These are phyloP conservation scores for Globisporangium irregulare DNA, from an alignment of 352 stramenopile genomes.

Conservation along the genomic window DNA sequence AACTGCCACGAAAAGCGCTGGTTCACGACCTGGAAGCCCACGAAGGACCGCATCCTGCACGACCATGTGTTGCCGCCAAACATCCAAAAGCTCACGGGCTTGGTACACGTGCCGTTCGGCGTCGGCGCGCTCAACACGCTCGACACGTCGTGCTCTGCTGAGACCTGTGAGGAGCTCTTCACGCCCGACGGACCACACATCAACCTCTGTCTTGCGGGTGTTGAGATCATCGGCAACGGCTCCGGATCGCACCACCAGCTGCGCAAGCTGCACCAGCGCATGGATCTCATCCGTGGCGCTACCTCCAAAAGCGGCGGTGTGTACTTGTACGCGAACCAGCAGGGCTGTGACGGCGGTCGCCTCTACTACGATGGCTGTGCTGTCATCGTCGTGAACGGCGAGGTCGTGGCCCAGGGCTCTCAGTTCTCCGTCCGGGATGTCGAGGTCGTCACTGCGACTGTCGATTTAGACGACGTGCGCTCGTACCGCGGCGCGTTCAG, in stretches of 20 bases:
- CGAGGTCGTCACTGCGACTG: constrained; percentile 94
- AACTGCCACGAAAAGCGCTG: constrained; percentile 98
- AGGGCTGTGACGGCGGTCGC: constrained; percentile 96
- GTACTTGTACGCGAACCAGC: constrained; percentile 98
- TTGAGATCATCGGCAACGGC: constrained; percentile 98
- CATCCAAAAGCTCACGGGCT: constrained; percentile 80
- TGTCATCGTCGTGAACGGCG: constrained; percentile 96
- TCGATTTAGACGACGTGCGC: constrained; percentile 98
- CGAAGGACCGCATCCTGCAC: constrained; percentile 48
- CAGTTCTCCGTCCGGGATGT: constrained; percentile 98
- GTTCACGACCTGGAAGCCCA: constrained; percentile 85
- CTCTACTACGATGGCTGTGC: constrained; percentile 98
- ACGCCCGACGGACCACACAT: constrained; percentile 96
- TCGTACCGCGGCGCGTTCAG: constrained; percentile 93
- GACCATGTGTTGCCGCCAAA: constrained; percentile 77
- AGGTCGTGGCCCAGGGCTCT: constrained; percentile 93
- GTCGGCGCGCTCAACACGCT: constrained; percentile 76
- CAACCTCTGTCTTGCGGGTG: constrained; percentile 89
- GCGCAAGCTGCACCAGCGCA: constrained; percentile 90
- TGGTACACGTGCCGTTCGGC: constrained; percentile 81
- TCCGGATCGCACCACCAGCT: constrained; percentile 97
- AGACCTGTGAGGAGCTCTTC: constrained; percentile 99
- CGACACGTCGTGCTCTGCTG: constrained; percentile 88
- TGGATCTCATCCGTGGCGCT: constrained; percentile 90
- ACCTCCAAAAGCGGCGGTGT: constrained; percentile 96